Evolutionary conservation across 2,329 filamentous ascomycete genomes (phyloP).

Genomic region (Cladosporium halotolerans): DNA sequence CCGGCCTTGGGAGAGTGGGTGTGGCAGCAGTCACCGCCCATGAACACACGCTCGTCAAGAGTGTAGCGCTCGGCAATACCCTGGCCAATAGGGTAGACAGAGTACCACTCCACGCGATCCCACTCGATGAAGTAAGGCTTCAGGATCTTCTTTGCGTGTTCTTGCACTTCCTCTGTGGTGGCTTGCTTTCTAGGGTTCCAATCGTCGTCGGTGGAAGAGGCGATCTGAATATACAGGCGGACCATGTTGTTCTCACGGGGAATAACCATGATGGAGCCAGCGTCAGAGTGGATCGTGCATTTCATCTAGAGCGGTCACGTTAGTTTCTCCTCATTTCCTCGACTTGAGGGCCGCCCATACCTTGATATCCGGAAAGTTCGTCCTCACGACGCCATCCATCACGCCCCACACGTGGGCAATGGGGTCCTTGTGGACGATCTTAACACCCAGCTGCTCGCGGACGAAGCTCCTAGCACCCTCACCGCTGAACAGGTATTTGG

Average conservation of each 20-base stretch:
- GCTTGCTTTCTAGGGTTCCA: conserved; percentile 56
- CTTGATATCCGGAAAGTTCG: conserved; percentile 59
- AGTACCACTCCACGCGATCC: conserved; percentile 62
- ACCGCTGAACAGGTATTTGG: conserved; percentile 59
- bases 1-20: conserved; percentile 59
- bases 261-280: conserved; percentile 60
- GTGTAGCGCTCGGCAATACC: conserved; percentile 61
- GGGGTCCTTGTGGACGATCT: conserved; percentile 57
- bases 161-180: conserved; percentile 54
- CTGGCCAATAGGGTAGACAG: conserved; percentile 60
- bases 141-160: conserved; percentile 52
- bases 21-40: conserved; percentile 60
- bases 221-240: conserved; percentile 54
- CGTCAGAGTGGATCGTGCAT: conserved; percentile 61
- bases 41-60: conserved; percentile 58
- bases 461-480: conserved; percentile 58
- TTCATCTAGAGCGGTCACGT: conserved; percentile 47
- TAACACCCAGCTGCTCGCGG: conserved; percentile 59
- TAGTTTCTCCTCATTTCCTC: neutral
- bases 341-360: conserved; percentile 28
- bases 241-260: conserved; percentile 50
- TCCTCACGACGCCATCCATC: conserved; percentile 60
- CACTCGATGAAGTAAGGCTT: conserved; percentile 56
- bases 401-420: conserved; percentile 61
- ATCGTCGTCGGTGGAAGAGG: conserved; percentile 55